Percentiles rank a stretch among this genome's conserved stretches.
phyloP scores from a whole-genome alignment of 2,329 filamentous ascomycete genomes.

The Clarireedia paspali region DNA sequence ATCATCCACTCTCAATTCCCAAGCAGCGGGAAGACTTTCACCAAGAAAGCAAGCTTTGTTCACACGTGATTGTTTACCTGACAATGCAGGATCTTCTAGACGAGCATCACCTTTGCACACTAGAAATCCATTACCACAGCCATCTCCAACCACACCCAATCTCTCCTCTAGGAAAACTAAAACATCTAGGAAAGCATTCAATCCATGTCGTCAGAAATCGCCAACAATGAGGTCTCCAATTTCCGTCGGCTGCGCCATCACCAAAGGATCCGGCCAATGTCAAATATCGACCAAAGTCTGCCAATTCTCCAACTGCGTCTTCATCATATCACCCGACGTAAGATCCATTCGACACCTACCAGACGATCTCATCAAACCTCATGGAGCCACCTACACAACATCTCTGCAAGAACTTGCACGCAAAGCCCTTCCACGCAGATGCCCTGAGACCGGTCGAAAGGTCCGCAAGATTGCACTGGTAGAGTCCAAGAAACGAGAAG shows the following conservation, averaged over 20 bases:
- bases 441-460: constrained; percentile 13
- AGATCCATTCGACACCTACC: constrained; percentile 13
- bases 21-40: too few relatives aligned
- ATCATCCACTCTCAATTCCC: background rate
- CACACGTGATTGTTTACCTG: too few relatives aligned
- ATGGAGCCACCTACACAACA: constrained; percentile 17
- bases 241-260: background rate
- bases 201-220: background rate
- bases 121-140: too few relatives aligned
- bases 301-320: constrained; percentile 16
- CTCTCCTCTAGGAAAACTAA: background rate
- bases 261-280: constrained; percentile 14
- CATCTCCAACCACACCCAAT: background rate
- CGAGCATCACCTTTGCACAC: too few relatives aligned
- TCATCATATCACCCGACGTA: constrained; percentile 24
- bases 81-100: too few relatives aligned
- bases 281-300: constrained; percentile 9
- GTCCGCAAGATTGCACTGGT: constrained; percentile 30
- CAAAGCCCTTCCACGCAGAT: constrained; percentile 12
- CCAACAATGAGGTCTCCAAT: background rate
- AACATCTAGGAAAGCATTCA: background rate
- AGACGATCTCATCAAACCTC: constrained; percentile 18
- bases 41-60: too few relatives aligned
- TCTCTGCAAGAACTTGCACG: constrained; percentile 11
- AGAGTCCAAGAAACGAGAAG: constrained; percentile 26